Conservation (phyloP, 2,329 filamentous ascomycete species). For the Claviceps monticola region DNA sequence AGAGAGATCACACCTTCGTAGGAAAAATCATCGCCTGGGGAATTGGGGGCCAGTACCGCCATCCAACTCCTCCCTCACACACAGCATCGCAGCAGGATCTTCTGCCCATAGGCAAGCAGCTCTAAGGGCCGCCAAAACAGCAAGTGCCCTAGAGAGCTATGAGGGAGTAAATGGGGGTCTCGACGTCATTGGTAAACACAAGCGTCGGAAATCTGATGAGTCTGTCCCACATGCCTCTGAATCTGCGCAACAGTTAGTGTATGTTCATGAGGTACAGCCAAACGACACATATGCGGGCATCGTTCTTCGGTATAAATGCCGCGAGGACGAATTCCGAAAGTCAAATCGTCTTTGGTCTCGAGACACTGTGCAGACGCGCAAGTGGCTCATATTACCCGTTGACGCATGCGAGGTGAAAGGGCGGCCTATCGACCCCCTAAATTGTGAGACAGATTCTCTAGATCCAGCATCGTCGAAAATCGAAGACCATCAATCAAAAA, state of each 20-base stretch:
- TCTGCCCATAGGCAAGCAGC: slow-evolving; percentile 38
- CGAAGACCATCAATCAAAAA: slow-evolving; percentile 10
- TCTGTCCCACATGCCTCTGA: slow-evolving; percentile 37
- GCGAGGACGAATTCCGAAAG: slow-evolving; percentile 68
- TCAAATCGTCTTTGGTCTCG: slow-evolving; percentile 92
- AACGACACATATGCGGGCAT: slow-evolving; percentile 85
- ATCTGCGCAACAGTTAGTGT: slow-evolving; percentile 66
- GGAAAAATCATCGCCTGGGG: slow-evolving; percentile 10
- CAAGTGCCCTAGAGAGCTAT: slow-evolving; percentile 46
- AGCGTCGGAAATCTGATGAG: slow-evolving; percentile 58
- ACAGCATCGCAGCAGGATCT: slow-evolving; percentile 41
- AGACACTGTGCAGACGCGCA: slow-evolving; percentile 75
- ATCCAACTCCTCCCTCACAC: slow-evolving; percentile 21
- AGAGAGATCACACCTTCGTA: slow-evolving; percentile 1
- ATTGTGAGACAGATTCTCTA: slow-evolving; percentile 35
- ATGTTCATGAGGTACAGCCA: slow-evolving; percentile 72
- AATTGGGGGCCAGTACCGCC: slow-evolving; percentile 40
- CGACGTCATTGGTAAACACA: slow-evolving; percentile 41
- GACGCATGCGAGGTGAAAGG: slow-evolving; percentile 81
- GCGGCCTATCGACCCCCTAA: slow-evolving; percentile 43
- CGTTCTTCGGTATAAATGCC: slow-evolving; percentile 78
- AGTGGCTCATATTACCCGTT: slow-evolving; percentile 71
- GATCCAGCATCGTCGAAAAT: slow-evolving; percentile 29
- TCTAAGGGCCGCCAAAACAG: slow-evolving; percentile 41
- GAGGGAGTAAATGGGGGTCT: slow-evolving; percentile 45